Conservation (phyloP, 139 green algal species). For the Asterochloris erici region DNA sequence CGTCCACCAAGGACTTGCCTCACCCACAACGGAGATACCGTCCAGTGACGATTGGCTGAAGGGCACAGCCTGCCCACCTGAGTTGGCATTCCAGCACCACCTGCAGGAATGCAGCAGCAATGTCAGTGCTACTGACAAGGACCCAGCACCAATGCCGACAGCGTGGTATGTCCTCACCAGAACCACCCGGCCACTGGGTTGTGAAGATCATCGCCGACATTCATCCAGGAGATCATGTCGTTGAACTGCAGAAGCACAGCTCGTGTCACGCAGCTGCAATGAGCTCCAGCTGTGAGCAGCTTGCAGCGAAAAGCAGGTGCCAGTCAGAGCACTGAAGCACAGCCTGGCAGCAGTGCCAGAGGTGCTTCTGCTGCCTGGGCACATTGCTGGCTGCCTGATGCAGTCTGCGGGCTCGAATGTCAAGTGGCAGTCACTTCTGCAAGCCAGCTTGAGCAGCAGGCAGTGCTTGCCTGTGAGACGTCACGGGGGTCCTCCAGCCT, state of each 20-base stretch:
- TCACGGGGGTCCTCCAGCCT: conserved; percentile 12
- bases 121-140: conserved; percentile 8
- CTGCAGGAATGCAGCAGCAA: conserved; percentile 16
- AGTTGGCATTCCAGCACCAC: conserved; percentile 34
- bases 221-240: too few species aligned
- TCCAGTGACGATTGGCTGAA: not conserved
- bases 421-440: conserved; percentile 28
- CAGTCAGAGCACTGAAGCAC: too few species aligned
- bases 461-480: too few species aligned
- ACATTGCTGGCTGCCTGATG: too few species aligned
- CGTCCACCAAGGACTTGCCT: not conserved
- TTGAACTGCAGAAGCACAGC: too few species aligned
- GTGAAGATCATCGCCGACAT: conserved; percentile 22
- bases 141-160: conserved; percentile 11
- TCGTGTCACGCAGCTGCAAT: too few species aligned
- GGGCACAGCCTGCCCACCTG: not conserved
- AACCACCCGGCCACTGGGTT: conserved; percentile 17
- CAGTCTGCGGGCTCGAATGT: conserved; percentile 6
- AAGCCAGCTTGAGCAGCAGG: not conserved
- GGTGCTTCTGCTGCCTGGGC: too few species aligned
- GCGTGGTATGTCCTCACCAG: not conserved
- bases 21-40: not conserved
- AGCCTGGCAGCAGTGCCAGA: too few species aligned
- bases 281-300: too few species aligned
- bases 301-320: too few species aligned